These are phyloP conservation scores for Paraurostyla sp. DNA, from an alignment of 73 alveolate genomes.

Conservation along the genomic window DNA sequence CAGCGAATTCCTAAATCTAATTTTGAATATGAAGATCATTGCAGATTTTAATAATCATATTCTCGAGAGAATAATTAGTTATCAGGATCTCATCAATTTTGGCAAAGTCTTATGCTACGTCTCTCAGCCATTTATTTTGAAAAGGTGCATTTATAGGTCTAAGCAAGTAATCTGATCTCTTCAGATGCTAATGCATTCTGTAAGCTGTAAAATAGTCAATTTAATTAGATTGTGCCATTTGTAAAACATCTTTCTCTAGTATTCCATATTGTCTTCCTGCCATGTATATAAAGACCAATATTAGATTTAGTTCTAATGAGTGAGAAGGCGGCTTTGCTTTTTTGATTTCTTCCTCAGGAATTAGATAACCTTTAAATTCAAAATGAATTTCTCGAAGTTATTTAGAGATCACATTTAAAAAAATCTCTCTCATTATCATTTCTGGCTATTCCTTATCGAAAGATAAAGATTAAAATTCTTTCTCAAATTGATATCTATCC, in stretches of 20 bases:
- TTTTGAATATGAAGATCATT: not conserved
- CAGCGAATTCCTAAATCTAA: not conserved
- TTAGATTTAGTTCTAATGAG: constrained; percentile 17
- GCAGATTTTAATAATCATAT: not conserved
- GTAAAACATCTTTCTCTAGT: constrained; percentile 1
- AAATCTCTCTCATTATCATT: not conserved
- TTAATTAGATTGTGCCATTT: not conserved
- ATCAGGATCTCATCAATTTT: not conserved
- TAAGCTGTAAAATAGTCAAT: constrained; percentile 12
- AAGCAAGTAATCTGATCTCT: not conserved
- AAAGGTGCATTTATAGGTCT: constrained; percentile 51
- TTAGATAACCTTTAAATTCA: not conserved
- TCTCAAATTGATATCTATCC: no score
- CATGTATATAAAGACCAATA: constrained; percentile 38
- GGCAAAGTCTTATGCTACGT: not conserved
- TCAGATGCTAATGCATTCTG: not conserved
- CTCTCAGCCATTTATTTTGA: constrained; percentile 48
- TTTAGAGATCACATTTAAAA: not conserved
- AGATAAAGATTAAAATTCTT: no score
- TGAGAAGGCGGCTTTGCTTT: constrained; percentile 3
- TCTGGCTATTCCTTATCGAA: no score
- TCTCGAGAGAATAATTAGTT: not conserved
- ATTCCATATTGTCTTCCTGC: constrained; percentile 3
- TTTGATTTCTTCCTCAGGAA: not conserved
- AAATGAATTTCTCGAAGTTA: not conserved